These are phyloP conservation scores for Aspergillus bridgeri DNA, from an alignment of 495 filamentous ascomycete genomes.

Conservation along the genomic window DNA sequence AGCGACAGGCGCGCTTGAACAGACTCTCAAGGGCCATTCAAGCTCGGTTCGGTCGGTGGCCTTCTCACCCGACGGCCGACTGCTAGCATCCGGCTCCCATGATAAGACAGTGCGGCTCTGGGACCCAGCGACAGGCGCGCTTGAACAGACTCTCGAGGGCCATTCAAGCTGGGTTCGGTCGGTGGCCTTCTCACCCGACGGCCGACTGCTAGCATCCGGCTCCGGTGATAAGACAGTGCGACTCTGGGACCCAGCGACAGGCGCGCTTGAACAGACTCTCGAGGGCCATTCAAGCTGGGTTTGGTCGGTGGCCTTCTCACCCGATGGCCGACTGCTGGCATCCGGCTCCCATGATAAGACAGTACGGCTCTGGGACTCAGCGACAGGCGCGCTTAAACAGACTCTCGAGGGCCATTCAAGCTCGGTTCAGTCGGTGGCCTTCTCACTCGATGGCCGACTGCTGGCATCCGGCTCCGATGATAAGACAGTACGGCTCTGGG, in stretches of 20 bases:
- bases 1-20: no score
- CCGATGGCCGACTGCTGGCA: no score
- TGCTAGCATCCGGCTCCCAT: no score
- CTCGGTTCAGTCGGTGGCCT: slow-evolving; percentile 17
- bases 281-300: no score
- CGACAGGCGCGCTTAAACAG: not conserved
- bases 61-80: no score
- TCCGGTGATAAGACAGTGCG: slow-evolving; percentile 14
- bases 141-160: slow-evolving; percentile 18
- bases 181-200: slow-evolving; percentile 36
- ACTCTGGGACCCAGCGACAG: slow-evolving; percentile 22
- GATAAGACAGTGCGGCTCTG: no score
- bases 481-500: no score
- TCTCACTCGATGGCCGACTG: slow-evolving; percentile 18
- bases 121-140: slow-evolving; percentile 8
- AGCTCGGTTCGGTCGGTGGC: no score
- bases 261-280: slow-evolving; percentile 20
- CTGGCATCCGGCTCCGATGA: slow-evolving; percentile 3
- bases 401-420: slow-evolving; percentile 20
- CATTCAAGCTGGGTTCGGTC: slow-evolving; percentile 15
- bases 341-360: no score
- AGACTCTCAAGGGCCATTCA: no score
- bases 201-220: slow-evolving; percentile 26
- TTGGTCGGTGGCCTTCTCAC: no score
- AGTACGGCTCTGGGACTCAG: slow-evolving; percentile 11